These are phyloP conservation scores for Fusarium tupiense DNA, from an alignment of 2,329 filamentous ascomycete species.

Conservation along the genomic window DNA sequence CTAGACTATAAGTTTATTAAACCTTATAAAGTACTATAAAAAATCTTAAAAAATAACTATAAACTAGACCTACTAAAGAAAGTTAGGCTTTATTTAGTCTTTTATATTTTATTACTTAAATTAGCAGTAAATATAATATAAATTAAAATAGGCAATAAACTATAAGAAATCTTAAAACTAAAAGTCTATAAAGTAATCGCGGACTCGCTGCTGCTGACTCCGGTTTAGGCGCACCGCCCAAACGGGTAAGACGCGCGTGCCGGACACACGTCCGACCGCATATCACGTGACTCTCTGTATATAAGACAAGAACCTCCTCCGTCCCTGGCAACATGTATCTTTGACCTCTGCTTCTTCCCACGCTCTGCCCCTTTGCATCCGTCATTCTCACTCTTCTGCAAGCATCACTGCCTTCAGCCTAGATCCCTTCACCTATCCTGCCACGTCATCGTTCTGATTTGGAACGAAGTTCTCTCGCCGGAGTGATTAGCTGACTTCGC, in stretches of 20 bases:
- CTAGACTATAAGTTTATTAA: no score
- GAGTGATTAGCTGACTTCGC: not conserved
- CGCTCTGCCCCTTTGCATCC: not conserved
- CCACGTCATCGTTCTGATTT: not conserved
- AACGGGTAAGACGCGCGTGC: not conserved
- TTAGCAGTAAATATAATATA: no score
- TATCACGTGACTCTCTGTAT: slow-evolving; percentile 18
- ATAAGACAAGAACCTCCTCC: slow-evolving; percentile 13
- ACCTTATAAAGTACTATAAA: no score
- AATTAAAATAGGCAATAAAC: no score
- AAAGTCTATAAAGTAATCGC: not conserved
- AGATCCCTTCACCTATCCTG: not conserved
- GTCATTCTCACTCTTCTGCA: accelerated
- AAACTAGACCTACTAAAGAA: no score
- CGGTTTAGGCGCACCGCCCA: slow-evolving; percentile 11
- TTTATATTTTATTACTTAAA: no score
- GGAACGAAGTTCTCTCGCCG: not conserved
- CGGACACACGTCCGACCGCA: not conserved
- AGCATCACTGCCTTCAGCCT: not conserved
- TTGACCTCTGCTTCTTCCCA: slow-evolving; percentile 15
- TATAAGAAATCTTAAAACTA: no score
- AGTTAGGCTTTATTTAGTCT: no score
- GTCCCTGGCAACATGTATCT: slow-evolving; percentile 5
- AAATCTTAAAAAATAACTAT: no score
- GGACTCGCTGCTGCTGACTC: slow-evolving; percentile 15